A percentile compares a stretch with the other conserved stretches of the same genome.
Conservation (phyloP, 768 basidiomycete genomes). For the Suillus subluteus region DNA sequence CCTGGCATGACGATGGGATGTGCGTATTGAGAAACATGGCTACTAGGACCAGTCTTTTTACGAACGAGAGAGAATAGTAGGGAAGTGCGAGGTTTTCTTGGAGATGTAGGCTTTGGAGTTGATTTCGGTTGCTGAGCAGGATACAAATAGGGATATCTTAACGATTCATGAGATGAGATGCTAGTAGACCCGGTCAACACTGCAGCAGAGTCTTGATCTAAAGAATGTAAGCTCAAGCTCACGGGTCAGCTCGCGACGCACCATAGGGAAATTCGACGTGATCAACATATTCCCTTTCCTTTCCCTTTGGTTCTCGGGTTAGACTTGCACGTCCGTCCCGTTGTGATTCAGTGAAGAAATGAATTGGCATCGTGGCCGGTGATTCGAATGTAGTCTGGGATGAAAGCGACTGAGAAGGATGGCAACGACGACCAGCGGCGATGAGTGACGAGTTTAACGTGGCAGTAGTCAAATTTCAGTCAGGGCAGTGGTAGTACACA, state of each 20-base stretch:
- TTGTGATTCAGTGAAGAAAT: conserved; percentile 7
- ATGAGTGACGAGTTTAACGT: not conserved
- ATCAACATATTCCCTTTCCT: conserved; percentile 4
- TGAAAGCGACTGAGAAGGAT: not conserved
- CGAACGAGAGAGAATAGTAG: conserved; percentile 47
- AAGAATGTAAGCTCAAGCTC: not conserved
- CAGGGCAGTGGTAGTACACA: conserved; percentile 8
- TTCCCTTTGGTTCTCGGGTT: conserved; percentile 2
- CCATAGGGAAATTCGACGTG: not conserved
- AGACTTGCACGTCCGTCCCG: not conserved
- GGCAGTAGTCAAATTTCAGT: conserved; percentile 4
- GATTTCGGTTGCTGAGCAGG: not conserved
- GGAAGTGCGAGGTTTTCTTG: conserved; percentile 45
- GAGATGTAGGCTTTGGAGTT: not conserved
- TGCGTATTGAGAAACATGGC: conserved; percentile 35
- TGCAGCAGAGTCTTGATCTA: conserved; percentile 23
- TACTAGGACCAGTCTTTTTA: conserved; percentile 38
- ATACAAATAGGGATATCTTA: conserved; percentile 1
- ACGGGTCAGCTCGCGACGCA: not conserved
- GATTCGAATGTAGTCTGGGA: not conserved
- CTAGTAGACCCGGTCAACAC: conserved; percentile 18
- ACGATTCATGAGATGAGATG: conserved; percentile 15
- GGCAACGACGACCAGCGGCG: not conserved
- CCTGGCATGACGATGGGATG: conserved; percentile 56
- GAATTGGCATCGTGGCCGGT: not conserved